Base-by-base conservation (phyloP, 164 flowering plant species). In the Berberis vulgaris region DNA sequence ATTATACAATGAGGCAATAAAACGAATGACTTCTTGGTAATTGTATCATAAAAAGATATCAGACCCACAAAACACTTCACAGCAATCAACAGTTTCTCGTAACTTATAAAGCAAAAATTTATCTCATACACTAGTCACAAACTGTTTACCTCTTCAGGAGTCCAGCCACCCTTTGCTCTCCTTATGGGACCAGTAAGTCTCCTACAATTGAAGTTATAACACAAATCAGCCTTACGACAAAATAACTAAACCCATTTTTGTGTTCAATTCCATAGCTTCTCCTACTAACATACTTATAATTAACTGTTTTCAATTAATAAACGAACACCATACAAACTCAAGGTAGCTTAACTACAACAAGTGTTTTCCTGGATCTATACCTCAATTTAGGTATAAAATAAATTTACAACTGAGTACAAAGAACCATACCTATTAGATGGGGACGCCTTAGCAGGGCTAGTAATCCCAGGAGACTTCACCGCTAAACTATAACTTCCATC, bases 161-260 rank as follows among this genome's bases (percentile, higher is more conserved):
- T 89, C 98, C 98, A 93, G 60, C 98, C 97, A 45, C 98, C 98
- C 75, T 93, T 93, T 44, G 96, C 94, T 75, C 96, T 79, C 70
- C 98, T 82, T 61, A 93, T 88, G 50, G 98, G 98, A 43, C 97
- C 98, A 73, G 83, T 84, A 5, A 84, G 81, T 71, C 98, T 85
- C 86, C 98, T 93, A 72, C 58, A 80, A 54, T 73, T 44, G 49
- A 50, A n/a, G 38, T 54, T 7, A 64, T 54, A 61, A 39, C 54
- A 2, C 55, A 62, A 0, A 50, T 39, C 58, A 61, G 46, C 61
- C 41, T 41, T 26, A 59, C 49, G 49, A 7, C 47, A 57, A 10
- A 63, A 47, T 7, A 12, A 50, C 46, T 3, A n/a, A 41, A 38
- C 47, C 42, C 26, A 26, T 26, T 26, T 26, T 26, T 26, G 26